Conservation (phyloP, 306 rosid species). For the Neltuma alba region DNA sequence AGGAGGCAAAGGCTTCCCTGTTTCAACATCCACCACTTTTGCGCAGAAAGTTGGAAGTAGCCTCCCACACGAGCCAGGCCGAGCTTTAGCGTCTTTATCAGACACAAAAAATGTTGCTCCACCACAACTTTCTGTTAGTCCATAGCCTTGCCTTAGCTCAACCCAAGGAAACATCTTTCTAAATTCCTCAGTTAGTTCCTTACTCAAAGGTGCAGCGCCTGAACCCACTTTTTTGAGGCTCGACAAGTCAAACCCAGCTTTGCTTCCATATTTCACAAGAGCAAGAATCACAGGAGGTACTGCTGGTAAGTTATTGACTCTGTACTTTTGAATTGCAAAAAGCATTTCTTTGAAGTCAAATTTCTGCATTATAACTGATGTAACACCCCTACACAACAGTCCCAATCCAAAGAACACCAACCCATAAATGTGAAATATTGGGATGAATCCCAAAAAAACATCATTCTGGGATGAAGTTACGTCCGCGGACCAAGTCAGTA, state of each 20-base stretch:
- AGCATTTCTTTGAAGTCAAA: slow-evolving; percentile 65
- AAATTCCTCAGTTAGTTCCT: slow-evolving; percentile 62
- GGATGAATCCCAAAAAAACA: slow-evolving; percentile 81
- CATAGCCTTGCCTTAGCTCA: slow-evolving; percentile 82
- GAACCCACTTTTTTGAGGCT: slow-evolving; percentile 67
- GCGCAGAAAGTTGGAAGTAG: slow-evolving; percentile 68
- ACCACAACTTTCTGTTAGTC: slow-evolving; percentile 77
- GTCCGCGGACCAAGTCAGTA: slow-evolving; percentile 63
- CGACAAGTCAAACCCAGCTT: slow-evolving; percentile 50
- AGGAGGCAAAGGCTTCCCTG: slow-evolving; percentile 65
- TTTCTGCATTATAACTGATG: slow-evolving; percentile 66
- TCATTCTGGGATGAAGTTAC: slow-evolving; percentile 51
- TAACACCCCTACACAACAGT: slow-evolving; percentile 57
- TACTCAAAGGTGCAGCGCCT: slow-evolving; percentile 92
- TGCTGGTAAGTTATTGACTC: slow-evolving; percentile 69
- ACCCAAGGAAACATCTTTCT: slow-evolving; percentile 80
- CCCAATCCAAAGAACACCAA: slow-evolving; percentile 74
- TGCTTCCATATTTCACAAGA: slow-evolving; percentile 58
- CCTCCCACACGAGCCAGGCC: slow-evolving; percentile 61
- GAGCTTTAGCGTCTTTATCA: slow-evolving; percentile 51
- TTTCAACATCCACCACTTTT: slow-evolving; percentile 64
- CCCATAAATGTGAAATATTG: slow-evolving; percentile 89
- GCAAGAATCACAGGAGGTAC: slow-evolving; percentile 88
- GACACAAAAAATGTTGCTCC: slow-evolving; percentile 54
- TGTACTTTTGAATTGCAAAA: slow-evolving; percentile 56